A percentile compares a stretch with the other conserved stretches of the same genome.
Evolutionary conservation across 805 yeast genomes (phyloP).

Genomic region (Suhomyces prunicola): DNA sequence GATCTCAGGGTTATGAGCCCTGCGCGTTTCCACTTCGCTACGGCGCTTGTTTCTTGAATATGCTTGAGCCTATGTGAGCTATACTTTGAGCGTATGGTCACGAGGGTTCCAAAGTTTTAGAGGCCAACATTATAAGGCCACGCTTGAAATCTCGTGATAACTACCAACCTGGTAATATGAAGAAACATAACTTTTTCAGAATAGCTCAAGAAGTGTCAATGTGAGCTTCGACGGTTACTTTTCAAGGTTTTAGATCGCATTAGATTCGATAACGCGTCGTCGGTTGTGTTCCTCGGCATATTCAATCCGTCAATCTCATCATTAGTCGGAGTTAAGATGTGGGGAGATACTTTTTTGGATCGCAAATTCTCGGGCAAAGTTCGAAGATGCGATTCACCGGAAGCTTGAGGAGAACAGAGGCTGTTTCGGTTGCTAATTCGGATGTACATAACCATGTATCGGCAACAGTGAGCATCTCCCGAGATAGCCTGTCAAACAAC

Average conservation of each 20-base stretch:
- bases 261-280: not conserved
- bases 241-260: not conserved
- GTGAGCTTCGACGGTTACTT: not conserved
- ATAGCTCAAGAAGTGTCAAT: not conserved
- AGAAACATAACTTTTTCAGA: no score
- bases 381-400: not conserved
- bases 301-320: not conserved
- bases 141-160: not conserved
- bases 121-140: no score
- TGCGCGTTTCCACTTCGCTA: constrained; percentile 99
- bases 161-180: not conserved
- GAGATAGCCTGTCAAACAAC: not conserved
- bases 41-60: constrained; percentile 56
- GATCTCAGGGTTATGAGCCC: constrained; percentile 99
- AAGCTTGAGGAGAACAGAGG: not conserved
- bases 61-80: not conserved
- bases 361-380: not conserved
- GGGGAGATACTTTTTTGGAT: not conserved
- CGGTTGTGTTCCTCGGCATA: not conserved
- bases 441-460: not conserved
- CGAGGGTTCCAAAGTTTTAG: no score
- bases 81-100: no score
- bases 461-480: not conserved
- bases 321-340: not conserved
- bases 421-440: not conserved